Percentiles rank a stretch among this genome's conserved stretches.
These are phyloP conservation scores for Starmerella vitae DNA, from an alignment of 805 yeast genomes.

Conservation along the genomic window DNA sequence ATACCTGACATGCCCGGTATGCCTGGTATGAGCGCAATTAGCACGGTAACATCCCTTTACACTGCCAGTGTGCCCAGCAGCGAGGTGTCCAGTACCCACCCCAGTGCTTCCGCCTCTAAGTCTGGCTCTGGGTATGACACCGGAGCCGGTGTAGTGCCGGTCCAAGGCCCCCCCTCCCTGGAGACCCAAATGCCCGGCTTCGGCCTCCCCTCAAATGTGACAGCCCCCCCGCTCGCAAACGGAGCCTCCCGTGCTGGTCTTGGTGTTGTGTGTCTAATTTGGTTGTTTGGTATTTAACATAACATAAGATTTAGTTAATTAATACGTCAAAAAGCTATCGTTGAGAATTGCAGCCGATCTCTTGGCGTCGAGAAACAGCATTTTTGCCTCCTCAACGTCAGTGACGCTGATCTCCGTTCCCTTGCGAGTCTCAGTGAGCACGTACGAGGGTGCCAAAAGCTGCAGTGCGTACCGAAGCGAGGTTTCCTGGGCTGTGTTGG, in stretches of 20 bases:
- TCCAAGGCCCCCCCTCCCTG: constrained; percentile 15
- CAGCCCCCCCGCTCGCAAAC: too few relatives aligned
- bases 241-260: too few relatives aligned
- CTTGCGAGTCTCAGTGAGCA: constrained; percentile 60
- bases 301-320: too few relatives aligned
- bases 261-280: too few relatives aligned
- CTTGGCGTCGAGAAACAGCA: constrained; percentile 71
- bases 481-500: constrained; percentile 58
- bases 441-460: constrained; percentile 77
- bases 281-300: too few relatives aligned
- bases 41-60: constrained; percentile 5
- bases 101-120: constrained; percentile 6
- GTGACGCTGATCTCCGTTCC: constrained; percentile 51
- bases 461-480: constrained; percentile 88
- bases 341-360: constrained; percentile 61
- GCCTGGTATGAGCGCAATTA: too few relatives aligned
- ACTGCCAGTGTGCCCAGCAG: constrained; percentile 10
- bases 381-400: constrained; percentile 75
- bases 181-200: constrained; percentile 21
- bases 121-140: constrained; percentile 13
- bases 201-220: too few relatives aligned
- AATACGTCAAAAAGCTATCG: constrained; percentile 1
- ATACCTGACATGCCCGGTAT: too few relatives aligned
- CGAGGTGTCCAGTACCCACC: constrained; percentile 7
- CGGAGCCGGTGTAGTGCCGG: constrained; percentile 17